Evolutionary conservation across 306 rosid species (phyloP), one percentile per base, ranked within the genome.

Genomic region (Quercus glauca): DNA sequence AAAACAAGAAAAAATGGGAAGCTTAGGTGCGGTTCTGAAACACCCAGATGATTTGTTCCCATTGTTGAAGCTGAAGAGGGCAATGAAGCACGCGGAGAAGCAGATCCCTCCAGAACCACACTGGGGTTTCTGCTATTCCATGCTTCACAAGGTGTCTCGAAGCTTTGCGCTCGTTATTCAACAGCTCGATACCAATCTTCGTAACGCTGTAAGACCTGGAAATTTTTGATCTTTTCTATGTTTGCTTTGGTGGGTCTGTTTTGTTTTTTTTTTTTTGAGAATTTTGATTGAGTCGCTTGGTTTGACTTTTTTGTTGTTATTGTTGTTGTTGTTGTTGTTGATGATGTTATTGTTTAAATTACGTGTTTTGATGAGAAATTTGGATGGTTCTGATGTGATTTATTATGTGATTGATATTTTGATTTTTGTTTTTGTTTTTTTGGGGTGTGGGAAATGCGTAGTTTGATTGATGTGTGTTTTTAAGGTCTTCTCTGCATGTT

Each of bases 61-160:
- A 14, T 84, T 95, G 15, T 3, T 95, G 86, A 93, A 93, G 86
- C 93, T 96, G 55, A 93, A 96, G 69, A 85, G 87, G 81, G 97
- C 99, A 3, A 88, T 78, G 2, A 91, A 90, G 82, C 79, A 87
- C 17, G 91, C 95, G 35, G 99, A 89, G 85, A 96, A 91, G 89
- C 99, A 93, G 92, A 93, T 96, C 88, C 99, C 99, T 23, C 61
- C 85, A 0, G 91, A 91, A 80, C 92, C 99, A 17, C 99, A 96
- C 78, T 93, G 99, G 99, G 91, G 80, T 5, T 96, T 96, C 79
- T 90, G 98, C 77, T 90, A 96, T 25, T 71, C 89, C 25, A 91
- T 93, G 98, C 93, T 96, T 23, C 97, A 89, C 63, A 96, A 93
- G 83, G 99, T 96, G 80, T 96, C 99, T 56, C 80, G 99, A 29